Evolutionary conservation across 2,329 filamentous ascomycete genomes (phyloP).

Genomic region (Purpureocillium lavendulum): DNA sequence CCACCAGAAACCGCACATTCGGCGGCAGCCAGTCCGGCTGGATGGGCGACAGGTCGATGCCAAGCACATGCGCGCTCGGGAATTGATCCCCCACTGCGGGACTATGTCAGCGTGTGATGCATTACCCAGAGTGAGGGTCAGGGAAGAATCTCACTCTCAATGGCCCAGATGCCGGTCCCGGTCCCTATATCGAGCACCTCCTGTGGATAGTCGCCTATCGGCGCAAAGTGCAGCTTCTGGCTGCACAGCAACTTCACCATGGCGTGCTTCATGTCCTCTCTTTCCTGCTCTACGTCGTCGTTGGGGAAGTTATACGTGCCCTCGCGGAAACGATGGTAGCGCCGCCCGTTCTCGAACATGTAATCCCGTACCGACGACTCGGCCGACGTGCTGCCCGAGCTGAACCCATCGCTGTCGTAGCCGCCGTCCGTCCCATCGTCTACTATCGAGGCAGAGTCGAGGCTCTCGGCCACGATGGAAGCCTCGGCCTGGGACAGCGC

Average conservation of each 20-base stretch:
- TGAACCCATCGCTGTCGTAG: conserved; percentile 26
- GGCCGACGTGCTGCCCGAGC: conserved; percentile 27
- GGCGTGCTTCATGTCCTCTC: conserved; percentile 48
- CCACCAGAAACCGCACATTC: conserved; percentile 47
- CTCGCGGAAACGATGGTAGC: conserved; percentile 48
- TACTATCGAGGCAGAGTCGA: conserved; percentile 12
- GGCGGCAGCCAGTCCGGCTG: conserved; percentile 44
- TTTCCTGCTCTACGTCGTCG: conserved; percentile 50
- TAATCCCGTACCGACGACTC: conserved; percentile 39
- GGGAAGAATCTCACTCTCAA: conserved; percentile 35
- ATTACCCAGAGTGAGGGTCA: too few relatives aligned
- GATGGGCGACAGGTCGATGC: conserved; percentile 39
- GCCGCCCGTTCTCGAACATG: conserved; percentile 46
- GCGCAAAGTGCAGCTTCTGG: conserved; percentile 42
- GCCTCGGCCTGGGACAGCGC: conserved; percentile 27
- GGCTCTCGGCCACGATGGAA: conserved; percentile 25
- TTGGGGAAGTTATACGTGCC: conserved; percentile 51
- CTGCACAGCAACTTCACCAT: conserved; percentile 41
- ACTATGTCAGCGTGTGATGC: too few relatives aligned
- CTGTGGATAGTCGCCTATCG: conserved; percentile 36
- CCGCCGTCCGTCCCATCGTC: conserved; percentile 23
- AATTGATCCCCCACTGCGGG: conserved; percentile 37
- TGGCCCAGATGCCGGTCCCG: conserved; percentile 51
- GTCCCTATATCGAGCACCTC: conserved; percentile 50
- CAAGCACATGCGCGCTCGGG: conserved; percentile 32